Evolutionary conservation across 768 basidiomycete species (phyloP).

Genomic region (Amanita exitialis): DNA sequence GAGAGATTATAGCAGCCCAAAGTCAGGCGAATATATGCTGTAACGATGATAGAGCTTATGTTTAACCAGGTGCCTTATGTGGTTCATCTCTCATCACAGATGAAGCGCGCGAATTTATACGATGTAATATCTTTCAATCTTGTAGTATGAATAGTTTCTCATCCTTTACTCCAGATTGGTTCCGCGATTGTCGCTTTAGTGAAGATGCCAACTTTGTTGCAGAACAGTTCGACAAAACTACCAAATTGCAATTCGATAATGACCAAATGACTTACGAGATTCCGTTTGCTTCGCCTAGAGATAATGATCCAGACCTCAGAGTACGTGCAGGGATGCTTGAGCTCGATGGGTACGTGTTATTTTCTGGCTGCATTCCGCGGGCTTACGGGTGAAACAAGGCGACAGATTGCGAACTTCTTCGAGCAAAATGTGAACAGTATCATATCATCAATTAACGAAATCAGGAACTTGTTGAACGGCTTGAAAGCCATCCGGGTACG

Average conservation of each 20-base stretch:
- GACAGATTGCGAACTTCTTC: constrained; percentile 7
- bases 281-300: constrained; percentile 27
- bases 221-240: constrained; percentile 29
- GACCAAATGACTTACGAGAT: constrained; percentile 25
- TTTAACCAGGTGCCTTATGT: neutral
- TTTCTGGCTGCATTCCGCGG: neutral
- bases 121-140: neutral
- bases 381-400: neutral
- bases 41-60: neutral
- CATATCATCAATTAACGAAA: neutral
- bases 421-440: neutral
- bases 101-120: neutral
- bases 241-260: constrained; percentile 29
- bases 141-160: neutral
- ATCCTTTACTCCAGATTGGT: constrained; percentile 16
- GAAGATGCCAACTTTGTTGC: constrained; percentile 28
- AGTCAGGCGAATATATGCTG: neutral
- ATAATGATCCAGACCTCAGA: constrained; percentile 24
- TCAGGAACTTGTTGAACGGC: neutral
- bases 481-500: neutral
- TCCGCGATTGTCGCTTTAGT: constrained; percentile 24
- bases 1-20: constrained; percentile 5
- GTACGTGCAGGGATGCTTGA: constrained; percentile 33
- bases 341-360: constrained; percentile 17
- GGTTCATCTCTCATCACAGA: constrained; percentile 6